Percentiles rank a stretch among this genome's conserved stretches.
phyloP scores from a whole-genome alignment of 495 filamentous ascomycete species.

The Trichoderma asperelloides region DNA sequence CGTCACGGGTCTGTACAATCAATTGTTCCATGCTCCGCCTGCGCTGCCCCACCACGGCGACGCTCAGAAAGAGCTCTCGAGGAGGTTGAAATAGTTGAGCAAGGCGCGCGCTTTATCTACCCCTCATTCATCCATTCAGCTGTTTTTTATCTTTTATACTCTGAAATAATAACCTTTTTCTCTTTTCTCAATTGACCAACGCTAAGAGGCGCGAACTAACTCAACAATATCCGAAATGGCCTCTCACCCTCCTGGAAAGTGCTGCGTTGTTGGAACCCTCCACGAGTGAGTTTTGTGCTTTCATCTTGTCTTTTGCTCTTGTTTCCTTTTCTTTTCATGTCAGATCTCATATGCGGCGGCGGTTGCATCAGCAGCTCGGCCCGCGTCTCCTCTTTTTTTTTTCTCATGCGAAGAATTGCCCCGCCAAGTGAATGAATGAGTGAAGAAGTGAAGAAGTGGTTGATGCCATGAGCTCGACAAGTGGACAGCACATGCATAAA shows the following conservation, averaged over 20 bases:
- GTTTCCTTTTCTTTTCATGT: background rate
- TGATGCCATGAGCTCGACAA: background rate
- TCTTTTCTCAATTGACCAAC: no score
- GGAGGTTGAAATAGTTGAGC: background rate
- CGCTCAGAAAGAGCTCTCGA: background rate
- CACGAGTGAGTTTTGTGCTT: constrained; percentile 20
- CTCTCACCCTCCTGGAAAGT: constrained; percentile 23
- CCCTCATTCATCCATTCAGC: no score
- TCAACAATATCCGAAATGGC: constrained; percentile 21
- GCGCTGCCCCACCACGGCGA: background rate
- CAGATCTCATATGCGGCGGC: background rate
- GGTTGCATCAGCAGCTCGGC: background rate
- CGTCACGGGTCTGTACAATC: background rate
- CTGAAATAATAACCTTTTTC: no score
- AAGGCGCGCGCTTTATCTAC: background rate
- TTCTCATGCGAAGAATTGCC: background rate
- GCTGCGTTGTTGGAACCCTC: constrained; percentile 27
- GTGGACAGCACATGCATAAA: no score
- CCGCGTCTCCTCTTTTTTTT: background rate
- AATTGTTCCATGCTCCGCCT: background rate
- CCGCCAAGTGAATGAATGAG: background rate
- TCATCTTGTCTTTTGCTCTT: background rate
- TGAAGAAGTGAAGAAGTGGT: background rate
- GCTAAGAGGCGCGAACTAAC: no score
- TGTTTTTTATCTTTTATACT: no score